Evolutionary conservation across 257 asterid species (phyloP).

Genomic region (Avicennia marina): DNA sequence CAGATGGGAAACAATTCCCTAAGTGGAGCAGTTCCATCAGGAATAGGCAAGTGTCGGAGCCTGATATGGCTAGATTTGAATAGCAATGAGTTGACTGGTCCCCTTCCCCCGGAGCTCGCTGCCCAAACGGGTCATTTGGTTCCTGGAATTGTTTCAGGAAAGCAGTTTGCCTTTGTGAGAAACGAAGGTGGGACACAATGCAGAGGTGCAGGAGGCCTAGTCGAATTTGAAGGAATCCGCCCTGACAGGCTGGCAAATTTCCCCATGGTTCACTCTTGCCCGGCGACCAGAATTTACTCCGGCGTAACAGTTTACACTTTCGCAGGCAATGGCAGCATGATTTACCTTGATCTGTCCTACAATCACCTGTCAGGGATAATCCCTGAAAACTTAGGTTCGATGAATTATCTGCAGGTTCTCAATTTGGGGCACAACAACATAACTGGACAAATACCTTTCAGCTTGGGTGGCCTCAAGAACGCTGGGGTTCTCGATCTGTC

Average conservation of each 20-base stretch:
- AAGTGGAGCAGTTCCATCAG: conserved; percentile 51
- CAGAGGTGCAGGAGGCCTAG: conserved; percentile 88
- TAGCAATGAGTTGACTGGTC: conserved; percentile 71
- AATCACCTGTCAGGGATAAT: conserved; percentile 60
- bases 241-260: conserved; percentile 45
- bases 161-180: conserved; percentile 84
- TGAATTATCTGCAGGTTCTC: conserved; percentile 69
- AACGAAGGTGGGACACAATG: conserved; percentile 90
- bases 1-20: conserved; percentile 84
- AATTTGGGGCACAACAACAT: conserved; percentile 78
- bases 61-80: conserved; percentile 90
- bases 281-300: conserved; percentile 67
- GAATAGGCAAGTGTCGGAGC: conserved; percentile 60
- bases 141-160: conserved; percentile 77
- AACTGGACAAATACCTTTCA: conserved; percentile 62
- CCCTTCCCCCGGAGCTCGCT: conserved; percentile 58
- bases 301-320: conserved; percentile 78
- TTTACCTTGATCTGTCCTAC: conserved; percentile 84
- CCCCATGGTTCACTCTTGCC: conserved; percentile 82
- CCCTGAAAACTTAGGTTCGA: conserved; percentile 63
- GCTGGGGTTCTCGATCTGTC: conserved; percentile 88
- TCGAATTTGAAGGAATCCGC: conserved; percentile 84
- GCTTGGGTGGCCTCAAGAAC: conserved; percentile 65
- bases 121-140: conserved; percentile 53
- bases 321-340: conserved; percentile 70